phyloP scores from a whole-genome alignment of 352 stramenopile species.

The Phytophthora gonapodyides region DNA sequence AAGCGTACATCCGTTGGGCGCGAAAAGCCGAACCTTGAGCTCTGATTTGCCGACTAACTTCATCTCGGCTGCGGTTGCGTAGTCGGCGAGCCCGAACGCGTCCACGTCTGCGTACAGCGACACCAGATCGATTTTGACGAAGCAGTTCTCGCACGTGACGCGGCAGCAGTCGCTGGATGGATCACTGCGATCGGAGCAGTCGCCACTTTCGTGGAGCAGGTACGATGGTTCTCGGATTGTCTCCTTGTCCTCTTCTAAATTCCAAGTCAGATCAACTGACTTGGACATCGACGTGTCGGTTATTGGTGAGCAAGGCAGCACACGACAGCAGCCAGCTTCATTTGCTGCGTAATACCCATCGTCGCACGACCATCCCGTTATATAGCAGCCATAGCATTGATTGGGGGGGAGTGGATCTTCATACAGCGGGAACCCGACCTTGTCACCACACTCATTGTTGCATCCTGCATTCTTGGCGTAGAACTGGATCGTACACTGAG shows the following conservation, averaged over 20 bases:
- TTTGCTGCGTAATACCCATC: background rate
- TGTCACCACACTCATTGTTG: background rate
- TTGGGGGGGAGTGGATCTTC: conserved; percentile 1
- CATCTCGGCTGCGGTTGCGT: background rate
- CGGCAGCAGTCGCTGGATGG: conserved; percentile 1
- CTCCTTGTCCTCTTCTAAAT: too few relatives aligned
- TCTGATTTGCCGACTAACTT: background rate
- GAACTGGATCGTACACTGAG: background rate
- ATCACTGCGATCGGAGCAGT: too few relatives aligned
- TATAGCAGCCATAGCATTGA: conserved; percentile 1
- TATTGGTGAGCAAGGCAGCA: background rate
- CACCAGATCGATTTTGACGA: background rate
- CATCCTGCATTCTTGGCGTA: background rate
- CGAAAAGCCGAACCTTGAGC: conserved; percentile 1
- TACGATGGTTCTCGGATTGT: too few relatives aligned
- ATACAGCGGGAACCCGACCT: conserved; percentile 1
- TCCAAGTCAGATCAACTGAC: too few relatives aligned
- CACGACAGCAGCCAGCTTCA: background rate
- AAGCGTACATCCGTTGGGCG: background rate
- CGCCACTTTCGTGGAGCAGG: too few relatives aligned
- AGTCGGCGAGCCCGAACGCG: background rate
- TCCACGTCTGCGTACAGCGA: conserved; percentile 4
- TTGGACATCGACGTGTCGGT: background rate
- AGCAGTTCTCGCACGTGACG: conserved; percentile 4
- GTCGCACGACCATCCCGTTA: background rate